Evolutionary conservation across 371 early-diverging fungal genomes (phyloP), one percentile per base, ranked within the genome.

Genomic region (Saksenaea vasiformis): DNA sequence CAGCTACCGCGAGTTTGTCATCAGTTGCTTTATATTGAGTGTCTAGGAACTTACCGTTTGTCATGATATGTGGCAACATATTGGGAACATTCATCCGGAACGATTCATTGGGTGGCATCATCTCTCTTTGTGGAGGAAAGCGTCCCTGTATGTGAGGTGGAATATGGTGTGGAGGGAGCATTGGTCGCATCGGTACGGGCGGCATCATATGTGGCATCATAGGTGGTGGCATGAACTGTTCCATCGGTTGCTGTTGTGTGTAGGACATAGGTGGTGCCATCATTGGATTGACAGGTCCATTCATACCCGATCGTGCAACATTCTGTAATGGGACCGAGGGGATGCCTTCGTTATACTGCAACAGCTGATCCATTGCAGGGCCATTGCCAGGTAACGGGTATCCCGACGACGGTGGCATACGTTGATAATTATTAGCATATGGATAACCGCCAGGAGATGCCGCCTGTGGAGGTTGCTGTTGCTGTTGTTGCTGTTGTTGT

Each of bases 161-260:
- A 66, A 71, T 63, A 69, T 31, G 79, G 65, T 62, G 72, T 28
- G 57, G 71, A 11, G 63, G 67, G 72, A 78, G 73, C 19, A 31
- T 57, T 11, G 71, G 73, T 2, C 68, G 70, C 58, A 69, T 66
- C 37, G 66, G 70, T 60, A 69, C 63, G 44, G 67, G 71, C 1
- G 72, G 76, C 2, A 65, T 70, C 76, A 79, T 73, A 11, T 72
- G 79, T 7, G 59, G 67, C 62, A 68, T 68, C 67, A 73, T 66
- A 56, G 67, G 78, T 14, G 72, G 73, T 63, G 72, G 69, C 27
- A 74, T 59, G 13, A 68, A 70, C 19, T 64, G 64, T 24, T 62
- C 70, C 54, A 66, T 66, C 27, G 62, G 58, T n/a, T 38, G 59
- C 35, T 69, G 66, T 17, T 63, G 64, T 35, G 63, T 61, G n/a